Evolutionary conservation across 2,329 filamentous ascomycete genomes (phyloP).

Genomic region (Metarhizium humberi): DNA sequence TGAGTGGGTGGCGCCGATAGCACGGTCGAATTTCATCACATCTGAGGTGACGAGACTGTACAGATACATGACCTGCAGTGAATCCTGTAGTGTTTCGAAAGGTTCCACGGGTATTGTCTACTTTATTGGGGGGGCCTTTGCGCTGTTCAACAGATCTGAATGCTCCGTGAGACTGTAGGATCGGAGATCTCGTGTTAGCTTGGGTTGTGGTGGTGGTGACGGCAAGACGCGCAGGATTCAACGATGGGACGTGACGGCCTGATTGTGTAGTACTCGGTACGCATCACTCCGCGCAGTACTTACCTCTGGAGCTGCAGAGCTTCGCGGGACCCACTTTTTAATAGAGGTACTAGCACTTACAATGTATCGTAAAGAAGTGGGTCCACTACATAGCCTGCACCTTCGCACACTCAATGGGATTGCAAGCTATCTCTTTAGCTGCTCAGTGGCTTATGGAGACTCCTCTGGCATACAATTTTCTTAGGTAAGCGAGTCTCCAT

Average conservation of each 20-base stretch:
- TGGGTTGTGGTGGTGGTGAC: neutral
- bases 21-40: neutral
- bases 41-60: neutral
- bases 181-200: neutral
- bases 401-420: too few relatives aligned
- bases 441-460: too few relatives aligned
- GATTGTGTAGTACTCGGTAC: neutral
- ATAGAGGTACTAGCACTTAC: too few relatives aligned
- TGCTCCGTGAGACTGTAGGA: too few relatives aligned
- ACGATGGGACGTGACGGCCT: neutral
- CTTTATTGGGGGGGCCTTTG: neutral
- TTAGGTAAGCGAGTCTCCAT: too few relatives aligned
- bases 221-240: neutral
- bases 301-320: too few relatives aligned
- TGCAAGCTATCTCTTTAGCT: too few relatives aligned
- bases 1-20: neutral
- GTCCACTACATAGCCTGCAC: too few relatives aligned
- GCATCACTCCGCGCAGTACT: too few relatives aligned
- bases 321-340: neutral
- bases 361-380: too few relatives aligned
- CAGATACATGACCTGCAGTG: neutral
- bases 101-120: neutral
- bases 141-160: too few relatives aligned
- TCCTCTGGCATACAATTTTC: too few relatives aligned
- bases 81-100: neutral